Conservation (phyloP, 2,329 filamentous ascomycete genomes). For the Diaporthe nobilis region DNA sequence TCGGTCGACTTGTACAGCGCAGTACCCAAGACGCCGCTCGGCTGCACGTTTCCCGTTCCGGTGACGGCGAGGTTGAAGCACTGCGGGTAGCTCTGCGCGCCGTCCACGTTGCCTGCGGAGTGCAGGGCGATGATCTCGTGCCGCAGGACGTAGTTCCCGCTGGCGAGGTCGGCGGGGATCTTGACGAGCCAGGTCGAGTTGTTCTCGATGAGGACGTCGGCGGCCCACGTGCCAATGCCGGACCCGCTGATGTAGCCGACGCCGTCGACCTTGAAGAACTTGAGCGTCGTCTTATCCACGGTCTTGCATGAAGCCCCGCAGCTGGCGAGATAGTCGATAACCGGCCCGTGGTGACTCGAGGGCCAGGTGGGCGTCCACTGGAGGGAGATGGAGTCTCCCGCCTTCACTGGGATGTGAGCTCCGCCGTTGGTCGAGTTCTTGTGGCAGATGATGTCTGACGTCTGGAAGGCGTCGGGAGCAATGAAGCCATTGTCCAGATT, state of each 20-base stretch:
- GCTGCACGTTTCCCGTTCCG: slow-evolving; percentile 53
- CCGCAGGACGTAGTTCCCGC: slow-evolving; percentile 62
- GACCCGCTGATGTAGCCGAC: slow-evolving; percentile 47
- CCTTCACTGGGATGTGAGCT: slow-evolving; percentile 48
- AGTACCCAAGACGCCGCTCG: slow-evolving; percentile 63
- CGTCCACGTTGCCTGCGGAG: slow-evolving; percentile 53
- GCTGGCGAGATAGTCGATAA: slow-evolving; percentile 54
- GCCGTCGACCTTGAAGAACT: slow-evolving; percentile 55
- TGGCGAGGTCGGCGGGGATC: slow-evolving; percentile 56
- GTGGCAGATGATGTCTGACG: slow-evolving; percentile 55
- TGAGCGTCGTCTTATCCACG: slow-evolving; percentile 53
- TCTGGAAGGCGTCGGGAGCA: slow-evolving; percentile 50
- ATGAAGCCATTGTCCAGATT: slow-evolving; percentile 57
- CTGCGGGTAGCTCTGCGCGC: slow-evolving; percentile 64
- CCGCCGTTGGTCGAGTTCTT: slow-evolving; percentile 50
- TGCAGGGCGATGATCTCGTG: slow-evolving; percentile 64
- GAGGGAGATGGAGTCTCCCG: slow-evolving; percentile 48
- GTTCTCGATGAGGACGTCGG: slow-evolving; percentile 58
- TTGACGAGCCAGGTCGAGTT: slow-evolving; percentile 61
- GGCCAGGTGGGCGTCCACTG: slow-evolving; percentile 41
- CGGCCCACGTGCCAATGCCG: slow-evolving; percentile 52
- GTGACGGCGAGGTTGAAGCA: slow-evolving; percentile 68
- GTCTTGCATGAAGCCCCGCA: slow-evolving; percentile 53
- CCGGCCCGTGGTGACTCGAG: slow-evolving; percentile 47
- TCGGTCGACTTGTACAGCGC: slow-evolving; percentile 66